Evolutionary conservation across 192 early-diverging fungal genomes (phyloP).

Genomic region (Coemansia umbellata): DNA sequence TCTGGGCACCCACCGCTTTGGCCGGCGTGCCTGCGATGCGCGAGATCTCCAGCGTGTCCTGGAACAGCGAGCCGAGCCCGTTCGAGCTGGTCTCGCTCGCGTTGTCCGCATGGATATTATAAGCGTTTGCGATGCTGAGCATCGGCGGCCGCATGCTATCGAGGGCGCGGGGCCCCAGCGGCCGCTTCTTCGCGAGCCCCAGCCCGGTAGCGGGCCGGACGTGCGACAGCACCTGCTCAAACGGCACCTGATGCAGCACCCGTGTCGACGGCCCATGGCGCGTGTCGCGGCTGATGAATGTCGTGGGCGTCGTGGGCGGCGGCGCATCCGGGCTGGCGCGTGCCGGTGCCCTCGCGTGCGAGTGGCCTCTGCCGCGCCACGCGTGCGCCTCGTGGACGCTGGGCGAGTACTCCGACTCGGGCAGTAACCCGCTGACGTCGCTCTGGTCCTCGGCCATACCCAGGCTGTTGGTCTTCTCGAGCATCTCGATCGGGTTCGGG

Average conservation of each 20-base stretch:
- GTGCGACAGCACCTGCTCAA: constrained; percentile 2
- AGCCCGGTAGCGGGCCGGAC: background rate
- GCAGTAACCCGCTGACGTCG: constrained; percentile 40
- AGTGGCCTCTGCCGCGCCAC: background rate
- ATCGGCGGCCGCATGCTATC: constrained; percentile 4
- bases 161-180: constrained; percentile 5
- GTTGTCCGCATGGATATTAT: no score
- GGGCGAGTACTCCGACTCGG: constrained; percentile 15
- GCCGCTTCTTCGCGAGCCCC: constrained; percentile 2
- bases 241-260: constrained; percentile 29
- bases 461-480: constrained; percentile 39
- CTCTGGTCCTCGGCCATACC: constrained; percentile 21
- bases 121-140: no score
- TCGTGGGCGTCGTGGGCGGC: constrained; percentile 45
- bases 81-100: constrained; percentile 18
- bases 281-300: constrained; percentile 35
- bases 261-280: constrained; percentile 21
- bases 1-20: background rate
- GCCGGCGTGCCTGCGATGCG: background rate
- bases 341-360: background rate
- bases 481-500: constrained; percentile 31
- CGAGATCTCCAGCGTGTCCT: constrained; percentile 24
- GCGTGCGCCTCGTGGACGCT: background rate
- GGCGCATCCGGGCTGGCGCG: constrained; percentile 2
- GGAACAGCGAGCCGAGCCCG: constrained; percentile 40